A percentile compares a stretch with the other conserved stretches of the same genome.
Evolutionary conservation across 2,329 filamentous ascomycete genomes (phyloP).

Genomic region (Colletotrichum abscissum): DNA sequence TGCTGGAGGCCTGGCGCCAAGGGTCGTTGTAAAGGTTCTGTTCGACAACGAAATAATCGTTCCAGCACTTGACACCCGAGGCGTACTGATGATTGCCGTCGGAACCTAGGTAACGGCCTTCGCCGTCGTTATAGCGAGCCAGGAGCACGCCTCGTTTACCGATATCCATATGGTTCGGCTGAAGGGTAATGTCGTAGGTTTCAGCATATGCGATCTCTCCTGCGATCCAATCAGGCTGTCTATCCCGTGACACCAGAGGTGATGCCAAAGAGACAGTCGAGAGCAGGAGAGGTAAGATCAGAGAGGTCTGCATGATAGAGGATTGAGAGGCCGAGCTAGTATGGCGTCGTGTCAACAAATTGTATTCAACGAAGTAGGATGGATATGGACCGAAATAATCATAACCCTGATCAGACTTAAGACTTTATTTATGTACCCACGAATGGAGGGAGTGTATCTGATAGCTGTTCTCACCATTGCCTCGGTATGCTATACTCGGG

Average conservation of each 20-base stretch:
- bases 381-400: neutral
- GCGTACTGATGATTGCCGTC: no score
- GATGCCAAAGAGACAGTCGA: neutral
- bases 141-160: neutral
- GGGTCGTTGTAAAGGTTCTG: no score
- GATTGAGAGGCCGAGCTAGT: neutral
- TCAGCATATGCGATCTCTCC: neutral
- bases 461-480: neutral
- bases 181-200: neutral
- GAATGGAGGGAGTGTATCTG: neutral
- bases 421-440: neutral
- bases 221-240: neutral
- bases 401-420: neutral
- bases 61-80: no score
- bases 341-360: neutral
- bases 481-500: no score
- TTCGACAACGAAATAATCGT: no score
- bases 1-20: no score
- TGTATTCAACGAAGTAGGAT: neutral
- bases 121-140: neutral
- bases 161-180: neutral
- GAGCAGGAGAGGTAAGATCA: neutral
- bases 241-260: neutral
- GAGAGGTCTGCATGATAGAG: neutral
- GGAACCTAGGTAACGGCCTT: no score